Evolutionary conservation across 305 asterid species (phyloP).

Genomic region (Fraxinus floribunda): DNA sequence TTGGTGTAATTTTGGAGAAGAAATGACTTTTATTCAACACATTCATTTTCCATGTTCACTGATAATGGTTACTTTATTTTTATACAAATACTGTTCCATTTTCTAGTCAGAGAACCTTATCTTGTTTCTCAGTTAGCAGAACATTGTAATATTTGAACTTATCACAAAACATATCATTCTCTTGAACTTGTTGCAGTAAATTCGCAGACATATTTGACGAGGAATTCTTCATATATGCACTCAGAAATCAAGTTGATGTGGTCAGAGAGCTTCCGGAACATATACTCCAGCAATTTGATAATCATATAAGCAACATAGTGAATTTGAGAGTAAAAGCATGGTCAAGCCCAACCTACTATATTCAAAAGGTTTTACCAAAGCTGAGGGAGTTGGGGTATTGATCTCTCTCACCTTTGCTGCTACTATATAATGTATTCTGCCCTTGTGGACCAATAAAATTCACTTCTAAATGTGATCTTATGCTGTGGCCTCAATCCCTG

Average conservation of each 20-base stretch:
- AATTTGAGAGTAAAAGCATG: slow-evolving; percentile 93
- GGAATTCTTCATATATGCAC: slow-evolving; percentile 96
- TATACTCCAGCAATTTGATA: slow-evolving; percentile 64
- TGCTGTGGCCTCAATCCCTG: background rate
- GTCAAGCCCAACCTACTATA: slow-evolving; percentile 84
- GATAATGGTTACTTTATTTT: background rate
- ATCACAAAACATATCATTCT: background rate
- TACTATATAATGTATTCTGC: background rate
- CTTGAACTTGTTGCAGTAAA: slow-evolving; percentile 58
- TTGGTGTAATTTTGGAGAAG: background rate
- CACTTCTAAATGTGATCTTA: background rate
- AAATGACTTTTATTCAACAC: background rate
- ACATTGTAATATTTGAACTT: background rate
- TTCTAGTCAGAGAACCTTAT: background rate
- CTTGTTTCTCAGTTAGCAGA: background rate
- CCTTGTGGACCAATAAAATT: background rate
- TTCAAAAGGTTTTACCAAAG: slow-evolving; percentile 83
- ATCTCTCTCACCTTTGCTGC: slow-evolving; percentile 29
- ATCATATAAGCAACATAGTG: slow-evolving; percentile 82
- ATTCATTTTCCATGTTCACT: background rate
- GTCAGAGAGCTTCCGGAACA: slow-evolving; percentile 78
- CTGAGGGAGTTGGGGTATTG: slow-evolving; percentile 69
- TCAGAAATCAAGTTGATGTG: slow-evolving; percentile 78
- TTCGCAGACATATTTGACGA: slow-evolving; percentile 92
- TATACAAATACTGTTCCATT: background rate